Evolutionary conservation across 768 basidiomycete genomes (phyloP), one percentile per base, ranked within the genome.

Genomic region (Mycena chlorophos): DNA sequence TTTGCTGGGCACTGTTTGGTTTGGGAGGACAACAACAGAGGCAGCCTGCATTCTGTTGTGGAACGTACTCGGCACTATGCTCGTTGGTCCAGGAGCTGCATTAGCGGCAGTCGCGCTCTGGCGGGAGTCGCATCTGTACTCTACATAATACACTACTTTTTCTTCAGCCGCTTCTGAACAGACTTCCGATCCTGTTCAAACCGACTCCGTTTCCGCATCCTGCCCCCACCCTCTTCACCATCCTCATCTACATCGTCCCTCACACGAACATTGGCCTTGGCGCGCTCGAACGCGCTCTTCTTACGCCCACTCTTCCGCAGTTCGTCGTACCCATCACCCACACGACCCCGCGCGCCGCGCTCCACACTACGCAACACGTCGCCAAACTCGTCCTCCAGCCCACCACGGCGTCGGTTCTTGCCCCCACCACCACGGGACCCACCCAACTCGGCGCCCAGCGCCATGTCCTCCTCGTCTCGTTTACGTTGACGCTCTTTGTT

Each of bases 401-500:
- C 90, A 17, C 85, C 87, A 8, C 83, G 85, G 45, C 83, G 69
- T 25, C 82, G 68, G 25, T 86, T 76, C n/a, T 81, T 76, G 51
- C 79, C n/a, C n/a, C n/a, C 75, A 23, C 77, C 75, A n/a, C 77
- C 76, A 0, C 77, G 74, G 6, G 66, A 68, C 5, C 73, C 73
- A 34, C 69, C 71, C 12, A 81, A 68, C 38, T 79, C 82, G 13
- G 88, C 90, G 50, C 96, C 96, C 13, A 98, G 75, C 17, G 92
- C 92, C 57, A 98, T 73, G 60, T 92, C 89, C 59, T 83, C 91
- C 69, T 98, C 96, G 65, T 98, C 95, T 56, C 83, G 78, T 50
- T 69, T 73, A 19, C 95, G 79, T 42, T 86, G 77, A 62, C 78
- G 82, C 16, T 82, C 80, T 42, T 96, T 94, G 65, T 85, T 86